phyloP scores from a whole-genome alignment of 192 early-diverging fungal genomes.

The Backusella circina region DNA sequence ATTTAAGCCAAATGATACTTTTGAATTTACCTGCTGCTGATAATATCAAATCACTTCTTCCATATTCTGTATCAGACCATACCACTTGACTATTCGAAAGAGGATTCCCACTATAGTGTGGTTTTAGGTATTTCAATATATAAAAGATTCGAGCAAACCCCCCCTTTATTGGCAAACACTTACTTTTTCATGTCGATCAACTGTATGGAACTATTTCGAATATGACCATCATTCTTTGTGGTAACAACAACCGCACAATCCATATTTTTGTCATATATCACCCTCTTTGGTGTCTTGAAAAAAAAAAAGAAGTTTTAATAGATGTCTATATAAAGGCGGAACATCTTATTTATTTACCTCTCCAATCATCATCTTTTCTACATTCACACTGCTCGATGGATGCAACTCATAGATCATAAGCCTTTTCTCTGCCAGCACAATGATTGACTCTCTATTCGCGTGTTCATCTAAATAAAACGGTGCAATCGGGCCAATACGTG shows the following conservation, averaged over 20 bases:
- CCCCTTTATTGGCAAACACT: not conserved
- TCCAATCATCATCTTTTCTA: not conserved
- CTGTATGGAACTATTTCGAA: not conserved
- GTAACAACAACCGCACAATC: not conserved
- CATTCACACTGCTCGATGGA: not conserved
- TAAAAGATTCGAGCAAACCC: not conserved
- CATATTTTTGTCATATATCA: not conserved
- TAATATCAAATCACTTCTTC: conserved; percentile 3
- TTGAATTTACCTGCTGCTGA: not conserved
- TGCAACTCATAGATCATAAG: not conserved
- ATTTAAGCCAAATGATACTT: too few species aligned
- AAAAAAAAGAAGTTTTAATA: not conserved
- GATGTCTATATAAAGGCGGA: not conserved
- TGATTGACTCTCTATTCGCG: not conserved
- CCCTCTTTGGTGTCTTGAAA: conserved; percentile 14
- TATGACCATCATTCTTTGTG: not conserved
- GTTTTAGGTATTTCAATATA: not conserved
- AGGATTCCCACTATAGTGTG: not conserved
- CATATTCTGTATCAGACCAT: not conserved
- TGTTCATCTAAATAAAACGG: not conserved
- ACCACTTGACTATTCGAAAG: not conserved
- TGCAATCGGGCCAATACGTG: not conserved
- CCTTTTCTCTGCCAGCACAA: not conserved
- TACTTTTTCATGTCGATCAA: conserved; percentile 2
- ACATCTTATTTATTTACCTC: not conserved